Base-by-base conservation (phyloP, 176 grass and related monocot species). In the Oryza rufipogon region DNA sequence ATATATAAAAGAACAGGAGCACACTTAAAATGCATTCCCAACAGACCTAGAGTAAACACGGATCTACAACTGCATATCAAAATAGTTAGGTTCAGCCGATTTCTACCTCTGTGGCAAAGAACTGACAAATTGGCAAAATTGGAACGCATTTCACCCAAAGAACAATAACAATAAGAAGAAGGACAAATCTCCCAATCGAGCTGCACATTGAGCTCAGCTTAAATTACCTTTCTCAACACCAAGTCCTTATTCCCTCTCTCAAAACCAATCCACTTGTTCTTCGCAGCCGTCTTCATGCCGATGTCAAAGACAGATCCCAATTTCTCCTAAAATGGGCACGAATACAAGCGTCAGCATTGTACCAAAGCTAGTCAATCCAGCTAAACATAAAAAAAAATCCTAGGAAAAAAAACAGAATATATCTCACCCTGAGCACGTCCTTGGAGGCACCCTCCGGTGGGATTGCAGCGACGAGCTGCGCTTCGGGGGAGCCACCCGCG, bases 181-280 rank as follows among this genome's bases (percentile, higher is more conserved):
- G 20, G 58, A 23, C n/a, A 63, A 52, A 63, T n/a, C 20, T 11
- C 58, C 58, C 20, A 1, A 23, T 63, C n/a, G 7, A 63, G 68
- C 68, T 76, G 64, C 46, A 60, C 12, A 70, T 23, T 36, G 48
- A 68, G 16, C 60, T 77, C 16, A 38, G 36, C 36, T 38, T 38
- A 38, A 38, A 38, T 38, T 38, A 97, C 94, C 94, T 84, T 97
- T 71, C 81, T 90, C 26, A 86, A 64, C 26, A 94, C 68, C 6
- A 84, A 64, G 20, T 88, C 85, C 39, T 91, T 90, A 17, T 87
- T 88, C 5, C 88, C 87, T 51, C 90, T 97, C 26, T 97, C 87
- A 9, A 91, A 86, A 11, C 75, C 82, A 52, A 97, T 86, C 91
- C 94, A 97, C 78, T 91, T 88, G 70, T 88, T 92, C 79, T 83